Evolutionary conservation across 192 early-diverging fungal species (phyloP).

Genomic region (Coemansia sp.): DNA sequence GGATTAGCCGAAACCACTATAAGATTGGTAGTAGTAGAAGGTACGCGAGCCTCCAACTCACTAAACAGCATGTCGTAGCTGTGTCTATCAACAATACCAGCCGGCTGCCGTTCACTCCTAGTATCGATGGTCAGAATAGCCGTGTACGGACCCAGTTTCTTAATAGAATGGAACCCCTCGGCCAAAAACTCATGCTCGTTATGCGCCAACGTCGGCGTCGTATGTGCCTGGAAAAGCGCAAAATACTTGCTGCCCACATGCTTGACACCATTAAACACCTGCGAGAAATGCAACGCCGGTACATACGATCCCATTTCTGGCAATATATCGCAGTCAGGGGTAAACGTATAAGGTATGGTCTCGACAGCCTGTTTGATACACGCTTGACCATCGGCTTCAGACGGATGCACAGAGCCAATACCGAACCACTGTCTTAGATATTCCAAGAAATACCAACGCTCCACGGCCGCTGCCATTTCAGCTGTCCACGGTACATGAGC

Average conservation of each 20-base stretch:
- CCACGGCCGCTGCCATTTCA: constrained; percentile 60
- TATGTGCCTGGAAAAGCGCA: constrained; percentile 84
- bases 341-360: constrained; percentile 73
- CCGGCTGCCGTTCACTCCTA: constrained; percentile 68
- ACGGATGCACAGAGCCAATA: constrained; percentile 19
- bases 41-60: constrained; percentile 56
- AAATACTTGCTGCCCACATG: constrained; percentile 71
- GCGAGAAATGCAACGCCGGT: constrained; percentile 62
- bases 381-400: constrained; percentile 40
- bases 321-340: constrained; percentile 80
- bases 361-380: constrained; percentile 66
- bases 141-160: constrained; percentile 67
- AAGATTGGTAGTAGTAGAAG: constrained; percentile 65
- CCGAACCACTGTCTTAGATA: constrained; percentile 60
- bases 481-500: constrained; percentile 56
- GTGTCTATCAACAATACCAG: constrained; percentile 62
- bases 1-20: constrained; percentile 69
- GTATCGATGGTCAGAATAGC: constrained; percentile 71
- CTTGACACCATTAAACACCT: constrained; percentile 67
- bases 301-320: constrained; percentile 76
- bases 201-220: constrained; percentile 59
- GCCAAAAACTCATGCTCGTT: constrained; percentile 58
- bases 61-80: constrained; percentile 63
- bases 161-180: constrained; percentile 62
- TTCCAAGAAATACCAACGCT: constrained; percentile 67